These are phyloP conservation scores for Cryptococcus sp. DNA, from an alignment of 1,284 basidiomycete genomes.

Conservation along the genomic window DNA sequence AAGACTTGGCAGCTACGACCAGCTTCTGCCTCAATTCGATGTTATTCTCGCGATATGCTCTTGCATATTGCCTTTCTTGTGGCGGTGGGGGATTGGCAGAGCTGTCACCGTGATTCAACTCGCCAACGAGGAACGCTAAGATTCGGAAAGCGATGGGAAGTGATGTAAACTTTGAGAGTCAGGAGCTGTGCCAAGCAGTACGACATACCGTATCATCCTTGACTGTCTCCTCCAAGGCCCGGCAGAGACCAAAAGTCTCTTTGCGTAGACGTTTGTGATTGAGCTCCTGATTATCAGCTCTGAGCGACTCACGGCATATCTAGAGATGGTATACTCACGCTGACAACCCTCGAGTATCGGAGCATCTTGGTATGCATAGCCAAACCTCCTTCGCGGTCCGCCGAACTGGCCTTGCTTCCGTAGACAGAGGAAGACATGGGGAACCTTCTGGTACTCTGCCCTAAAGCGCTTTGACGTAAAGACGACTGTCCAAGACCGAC, in stretches of 20 bases:
- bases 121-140: constrained; percentile 50
- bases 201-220: constrained; percentile 29
- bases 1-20: constrained; percentile 37
- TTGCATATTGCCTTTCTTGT: constrained; percentile 50
- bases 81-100: constrained; percentile 5
- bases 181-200: constrained; percentile 3
- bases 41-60: constrained; percentile 47
- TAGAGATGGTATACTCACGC: constrained; percentile 52
- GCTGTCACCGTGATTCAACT: constrained; percentile 48
- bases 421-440: constrained; percentile 18
- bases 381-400: constrained; percentile 50
- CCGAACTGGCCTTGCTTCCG: constrained; percentile 19
- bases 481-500: constrained; percentile 20
- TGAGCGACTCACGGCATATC: not conserved
- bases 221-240: constrained; percentile 32
- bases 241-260: constrained; percentile 33
- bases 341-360: constrained; percentile 82
- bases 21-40: constrained; percentile 8
- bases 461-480: constrained; percentile 31
- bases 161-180: constrained; percentile 44
- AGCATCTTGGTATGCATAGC: constrained; percentile 83
- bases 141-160: constrained; percentile 44
- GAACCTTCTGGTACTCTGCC: constrained; percentile 30
- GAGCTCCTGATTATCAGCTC: constrained; percentile 23
- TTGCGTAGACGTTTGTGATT: constrained; percentile 36